Evolutionary conservation across 2,329 filamentous ascomycete species (phyloP), one percentile per base, ranked within the genome.

Genomic region (Pseudogymnoascus destructans): DNA sequence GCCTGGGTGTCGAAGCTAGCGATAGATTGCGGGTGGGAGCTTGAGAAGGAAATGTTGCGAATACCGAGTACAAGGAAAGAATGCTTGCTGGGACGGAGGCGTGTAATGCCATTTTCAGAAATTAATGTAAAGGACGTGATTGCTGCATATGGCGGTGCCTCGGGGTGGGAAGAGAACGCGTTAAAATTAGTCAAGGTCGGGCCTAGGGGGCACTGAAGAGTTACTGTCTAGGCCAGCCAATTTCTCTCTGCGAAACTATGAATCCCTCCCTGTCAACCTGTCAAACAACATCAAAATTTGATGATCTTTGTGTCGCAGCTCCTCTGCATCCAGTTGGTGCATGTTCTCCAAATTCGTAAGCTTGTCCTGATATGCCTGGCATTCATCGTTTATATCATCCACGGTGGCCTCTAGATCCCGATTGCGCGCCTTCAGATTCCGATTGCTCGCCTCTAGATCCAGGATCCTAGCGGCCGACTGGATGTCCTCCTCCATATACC

Each of bases 41-140:
- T 88, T 0, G 89, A 97, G 71, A 87, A 79, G 62, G 92, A 95
- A 66, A 84, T 93, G 75, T 71, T 98, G 65, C 78, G 92, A 49
- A 97, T 98, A 62, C 93, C 93, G 0, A 95, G 88, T 70, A 96
- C 92, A 36, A 77, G 93, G 61, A 97, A 97, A 70, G 82, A 85
- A 15, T 89, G 85, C 0, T 74, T 98, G 27, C 69, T 97, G 38
- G 91, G 91, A 3, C 78, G 88, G 30, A 71, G 67, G 42, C 64
- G 65, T 55, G 58, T 13, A 13, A 55, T 27, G 56, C 38, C 46
- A 3, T 67, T 63, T 56, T 63, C 56, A 36, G 65, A 73, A 8
- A 63, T 74, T 4, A 71, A 79, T 55, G 64, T 81, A 19, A 59
- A 70, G 10, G 67, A 69, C 1, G 65, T 85, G 17, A 65, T 82